Percentiles rank a stretch among this genome's conserved stretches.
These are phyloP conservation scores for Talaromyces adpressus DNA, from an alignment of 495 filamentous ascomycete genomes.

Conservation along the genomic window DNA sequence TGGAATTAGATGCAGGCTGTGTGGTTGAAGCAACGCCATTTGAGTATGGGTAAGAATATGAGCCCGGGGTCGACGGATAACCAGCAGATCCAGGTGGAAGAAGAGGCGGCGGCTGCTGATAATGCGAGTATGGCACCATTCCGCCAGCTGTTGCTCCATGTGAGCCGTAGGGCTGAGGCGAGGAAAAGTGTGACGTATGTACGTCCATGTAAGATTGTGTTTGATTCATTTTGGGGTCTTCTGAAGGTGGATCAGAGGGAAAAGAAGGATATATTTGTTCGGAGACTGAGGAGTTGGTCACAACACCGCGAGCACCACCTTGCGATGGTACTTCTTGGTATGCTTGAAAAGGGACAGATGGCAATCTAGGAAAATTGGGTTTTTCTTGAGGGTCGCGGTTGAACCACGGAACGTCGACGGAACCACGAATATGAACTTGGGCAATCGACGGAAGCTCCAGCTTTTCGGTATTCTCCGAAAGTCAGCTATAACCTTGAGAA, in stretches of 20 bases:
- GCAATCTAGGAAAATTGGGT: constrained; percentile 67
- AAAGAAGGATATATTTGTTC: background rate
- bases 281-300: background rate
- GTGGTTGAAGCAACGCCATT: constrained; percentile 63
- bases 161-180: constrained; percentile 69
- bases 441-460: constrained; percentile 96
- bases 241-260: background rate
- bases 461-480: constrained; percentile 63
- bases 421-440: constrained; percentile 84
- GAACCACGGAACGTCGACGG: constrained; percentile 71
- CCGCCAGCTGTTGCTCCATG: constrained; percentile 74
- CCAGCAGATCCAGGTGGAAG: constrained; percentile 69
- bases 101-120: constrained; percentile 70
- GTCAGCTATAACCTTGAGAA: background rate
- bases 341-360: constrained; percentile 55
- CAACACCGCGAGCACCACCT: constrained; percentile 38
- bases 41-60: constrained; percentile 65
- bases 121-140: constrained; percentile 62
- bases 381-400: constrained; percentile 64
- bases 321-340: constrained; percentile 53
- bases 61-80: constrained; percentile 56
- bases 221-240: constrained; percentile 67
- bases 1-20: constrained; percentile 61
- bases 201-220: constrained; percentile 78
- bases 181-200: constrained; percentile 72